Percentiles rank a stretch among this genome's conserved stretches.
Conservation (phyloP, 768 basidiomycete species). For the Lactifluus hygrophoroides region DNA sequence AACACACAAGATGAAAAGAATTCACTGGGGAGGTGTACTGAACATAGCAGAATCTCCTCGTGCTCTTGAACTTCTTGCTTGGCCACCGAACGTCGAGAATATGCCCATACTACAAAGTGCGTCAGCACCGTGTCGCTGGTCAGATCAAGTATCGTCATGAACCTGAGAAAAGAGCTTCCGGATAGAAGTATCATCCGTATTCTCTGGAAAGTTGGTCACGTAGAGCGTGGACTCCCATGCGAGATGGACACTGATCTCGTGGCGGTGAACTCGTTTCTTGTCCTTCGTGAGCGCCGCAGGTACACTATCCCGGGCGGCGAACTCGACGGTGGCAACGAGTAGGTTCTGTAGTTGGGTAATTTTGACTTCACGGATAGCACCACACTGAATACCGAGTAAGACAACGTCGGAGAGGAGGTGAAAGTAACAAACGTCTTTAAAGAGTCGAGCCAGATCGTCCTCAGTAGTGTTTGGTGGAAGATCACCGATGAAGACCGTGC, state of each 20-base stretch:
- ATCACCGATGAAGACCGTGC: constrained; percentile 80
- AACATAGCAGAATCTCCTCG: constrained; percentile 88
- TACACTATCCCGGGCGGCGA: constrained; percentile 70
- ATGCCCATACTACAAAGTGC: constrained; percentile 61
- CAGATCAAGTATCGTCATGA: constrained; percentile 15
- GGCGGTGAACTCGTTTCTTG: constrained; percentile 72
- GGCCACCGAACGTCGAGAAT: constrained; percentile 97
- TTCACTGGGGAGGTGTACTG: constrained; percentile 84
- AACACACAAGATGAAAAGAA: constrained; percentile 12
- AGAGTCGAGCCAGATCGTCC: constrained; percentile 59
- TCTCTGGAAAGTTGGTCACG: constrained; percentile 91
- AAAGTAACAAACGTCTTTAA: constrained; percentile 65
- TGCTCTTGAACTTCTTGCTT: constrained; percentile 90
- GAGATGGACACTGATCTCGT: constrained; percentile 78
- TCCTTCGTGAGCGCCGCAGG: constrained; percentile 89
- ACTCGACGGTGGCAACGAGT: constrained; percentile 84
- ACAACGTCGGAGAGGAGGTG: not conserved
- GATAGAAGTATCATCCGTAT: constrained; percentile 67
- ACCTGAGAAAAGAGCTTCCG: constrained; percentile 75
- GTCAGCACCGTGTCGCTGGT: constrained; percentile 2
- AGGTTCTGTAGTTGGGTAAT: constrained; percentile 51
- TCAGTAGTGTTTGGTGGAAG: constrained; percentile 50
- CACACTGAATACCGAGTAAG: constrained; percentile 53
- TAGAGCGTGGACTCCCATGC: constrained; percentile 94
- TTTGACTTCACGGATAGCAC: constrained; percentile 76